Evolutionary conservation across 495 filamentous ascomycete species (phyloP), one percentile per base, ranked within the genome.

Genomic region (Apiosordaria backusii): DNA sequence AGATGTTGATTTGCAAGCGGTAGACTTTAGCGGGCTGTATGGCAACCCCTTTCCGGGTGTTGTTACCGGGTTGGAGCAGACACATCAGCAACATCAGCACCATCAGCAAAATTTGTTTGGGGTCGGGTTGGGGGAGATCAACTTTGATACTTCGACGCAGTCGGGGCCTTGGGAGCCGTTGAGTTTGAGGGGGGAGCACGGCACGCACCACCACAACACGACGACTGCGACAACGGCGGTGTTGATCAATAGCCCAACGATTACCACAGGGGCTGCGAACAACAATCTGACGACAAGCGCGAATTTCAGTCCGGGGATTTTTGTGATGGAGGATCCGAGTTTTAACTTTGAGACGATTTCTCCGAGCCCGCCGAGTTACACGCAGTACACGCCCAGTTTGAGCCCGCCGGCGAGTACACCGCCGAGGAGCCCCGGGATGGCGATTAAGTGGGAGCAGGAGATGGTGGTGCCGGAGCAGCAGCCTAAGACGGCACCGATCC

Each of bases 101-200:
- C 35, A 45, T 13, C 35, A 45, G 16, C 35, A 45, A 15, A 45
- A 15, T 15, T 45, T 45, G 10, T 13, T 13, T 6, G 35, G 35
- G 35, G 16, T 45, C 9, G 35, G 35, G 35, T 2, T 45, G 13
- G 35, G 35, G 10, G 35, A 35, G 4, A n/a, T 71, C 59, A 71
- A 76, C 35, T 69, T 80, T 26, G 71, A 69, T 19, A 79, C 7
- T 67, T 76, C 53, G 77, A 75, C 60, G 69, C 73, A 45, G 67
- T 65, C 23, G 67, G 62, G 75, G 55, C 78, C 79, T 55, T 82
- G 80, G 80, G 73, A 75, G 54, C 72, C 76, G 35, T 64, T 69
- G 35, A 72, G 73, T 57, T 61, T 78, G n/a, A 74, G 74, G 66
- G 70, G 71, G 22, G 70, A 10, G 16, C 57, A 23, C 10, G 9